Conservation (phyloP, 75 land plant species). For the Sequoia sempervirens region DNA sequence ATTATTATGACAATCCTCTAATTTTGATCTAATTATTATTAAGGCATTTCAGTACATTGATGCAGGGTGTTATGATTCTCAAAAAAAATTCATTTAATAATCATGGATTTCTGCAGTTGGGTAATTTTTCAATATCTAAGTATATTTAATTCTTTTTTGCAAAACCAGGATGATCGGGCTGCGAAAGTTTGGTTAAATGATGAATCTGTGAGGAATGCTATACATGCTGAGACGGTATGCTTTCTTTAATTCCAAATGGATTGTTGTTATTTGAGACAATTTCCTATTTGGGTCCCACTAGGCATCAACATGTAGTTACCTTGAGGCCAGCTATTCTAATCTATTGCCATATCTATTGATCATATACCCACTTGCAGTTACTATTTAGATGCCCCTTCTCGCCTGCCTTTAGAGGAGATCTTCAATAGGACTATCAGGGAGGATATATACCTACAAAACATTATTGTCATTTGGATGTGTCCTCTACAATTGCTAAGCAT, state of each 20-base stretch:
- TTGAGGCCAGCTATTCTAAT: background rate
- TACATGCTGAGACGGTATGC: constrained; percentile 70
- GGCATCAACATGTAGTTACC: background rate
- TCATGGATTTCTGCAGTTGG: background rate
- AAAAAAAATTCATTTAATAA: background rate
- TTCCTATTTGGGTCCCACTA: background rate
- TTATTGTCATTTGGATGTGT: background rate
- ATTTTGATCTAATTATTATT: background rate
- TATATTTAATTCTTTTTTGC: background rate
- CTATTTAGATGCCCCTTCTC: background rate
- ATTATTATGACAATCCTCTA: background rate
- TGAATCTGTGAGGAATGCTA: constrained; percentile 68
- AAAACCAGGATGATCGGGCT: constrained; percentile 57
- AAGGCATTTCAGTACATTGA: background rate
- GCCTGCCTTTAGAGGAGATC: background rate
- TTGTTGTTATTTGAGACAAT: background rate
- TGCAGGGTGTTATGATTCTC: background rate
- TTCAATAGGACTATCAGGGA: no score
- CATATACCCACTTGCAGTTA: background rate
- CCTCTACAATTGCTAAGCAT: background rate
- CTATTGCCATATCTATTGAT: background rate
- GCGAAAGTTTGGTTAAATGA: constrained; percentile 74
- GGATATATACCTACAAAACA: background rate
- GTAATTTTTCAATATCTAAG: background rate
- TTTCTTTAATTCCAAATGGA: background rate